Conservation (phyloP, 2,329 filamentous ascomycete genomes). For the Knufia petricola region DNA sequence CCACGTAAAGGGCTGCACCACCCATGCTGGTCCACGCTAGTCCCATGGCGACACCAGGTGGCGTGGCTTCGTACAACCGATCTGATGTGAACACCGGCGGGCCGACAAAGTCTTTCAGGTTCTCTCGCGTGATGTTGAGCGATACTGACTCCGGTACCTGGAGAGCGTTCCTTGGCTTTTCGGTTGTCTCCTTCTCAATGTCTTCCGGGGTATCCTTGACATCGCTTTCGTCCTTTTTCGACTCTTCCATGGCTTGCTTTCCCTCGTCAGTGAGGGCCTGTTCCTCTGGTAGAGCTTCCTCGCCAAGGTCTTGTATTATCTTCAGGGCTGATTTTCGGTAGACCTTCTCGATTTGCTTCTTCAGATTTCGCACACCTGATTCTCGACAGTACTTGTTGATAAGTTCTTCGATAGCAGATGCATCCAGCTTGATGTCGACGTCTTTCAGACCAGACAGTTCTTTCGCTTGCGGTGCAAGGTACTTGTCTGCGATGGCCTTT, state of each 20-base stretch:
- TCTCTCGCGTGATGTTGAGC: constrained; percentile 76
- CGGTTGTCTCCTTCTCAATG: constrained; percentile 51
- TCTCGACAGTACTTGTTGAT: constrained; percentile 99
- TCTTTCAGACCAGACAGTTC: constrained; percentile 83
- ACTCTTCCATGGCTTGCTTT: constrained; percentile 64
- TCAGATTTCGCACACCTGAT: constrained; percentile 91
- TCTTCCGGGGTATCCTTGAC: constrained; percentile 51
- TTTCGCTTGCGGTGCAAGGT: constrained; percentile 88
- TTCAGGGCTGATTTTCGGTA: constrained; percentile 95
- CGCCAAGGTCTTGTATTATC: constrained; percentile 89
- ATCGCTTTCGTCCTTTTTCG: constrained; percentile 54
- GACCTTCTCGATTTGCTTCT: constrained; percentile 99
- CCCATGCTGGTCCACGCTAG: constrained; percentile 97
- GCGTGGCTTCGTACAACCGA: constrained; percentile 85
- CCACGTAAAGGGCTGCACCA: constrained; percentile 90
- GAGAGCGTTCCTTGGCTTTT: constrained; percentile 62
- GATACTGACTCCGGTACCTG: constrained; percentile 80
- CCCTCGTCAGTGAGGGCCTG: constrained; percentile 77
- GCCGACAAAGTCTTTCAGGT: constrained; percentile 92
- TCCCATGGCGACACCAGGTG: constrained; percentile 92
- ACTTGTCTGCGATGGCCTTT: constrained; percentile 92
- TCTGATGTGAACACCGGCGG: constrained; percentile 93
- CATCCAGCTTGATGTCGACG: constrained; percentile 76
- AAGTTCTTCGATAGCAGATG: constrained; percentile 84
- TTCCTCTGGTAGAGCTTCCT: constrained; percentile 69